Evolutionary conservation across 331 rosid species (phyloP).

Genomic region (Malus hybrid): DNA sequence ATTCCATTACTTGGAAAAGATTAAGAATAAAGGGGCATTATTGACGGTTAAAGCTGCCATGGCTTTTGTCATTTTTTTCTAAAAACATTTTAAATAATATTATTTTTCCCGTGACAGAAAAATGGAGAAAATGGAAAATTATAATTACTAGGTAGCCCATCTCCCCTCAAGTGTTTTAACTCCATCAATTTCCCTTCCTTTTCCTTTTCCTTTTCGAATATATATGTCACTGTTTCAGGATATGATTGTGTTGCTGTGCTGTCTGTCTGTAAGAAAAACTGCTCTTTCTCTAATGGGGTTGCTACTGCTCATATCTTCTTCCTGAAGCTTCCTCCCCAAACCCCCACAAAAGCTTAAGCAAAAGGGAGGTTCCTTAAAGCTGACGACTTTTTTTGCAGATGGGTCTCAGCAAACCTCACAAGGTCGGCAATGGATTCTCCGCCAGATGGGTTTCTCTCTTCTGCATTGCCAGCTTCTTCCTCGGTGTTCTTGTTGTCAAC

Average conservation of each 20-base stretch:
- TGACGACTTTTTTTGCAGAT: conserved; percentile 25
- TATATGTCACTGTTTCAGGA: background rate
- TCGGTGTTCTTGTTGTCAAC: conserved; percentile 51
- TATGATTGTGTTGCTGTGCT: background rate
- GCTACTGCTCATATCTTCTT: conserved; percentile 14
- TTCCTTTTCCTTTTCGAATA: background rate
- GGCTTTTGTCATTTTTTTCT: background rate
- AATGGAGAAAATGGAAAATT: too few species aligned
- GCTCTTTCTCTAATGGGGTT: conserved; percentile 5
- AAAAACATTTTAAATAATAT: background rate
- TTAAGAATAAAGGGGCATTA: conserved; percentile 21
- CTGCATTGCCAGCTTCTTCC: conserved; percentile 56
- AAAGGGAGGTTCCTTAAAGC: conserved; percentile 11
- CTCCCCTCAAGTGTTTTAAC: background rate
- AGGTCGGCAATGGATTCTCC: conserved; percentile 44
- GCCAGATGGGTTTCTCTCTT: conserved; percentile 49
- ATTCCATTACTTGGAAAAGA: background rate
- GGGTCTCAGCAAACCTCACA: conserved; percentile 53
- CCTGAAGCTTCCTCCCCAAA: background rate
- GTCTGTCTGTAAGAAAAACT: background rate
- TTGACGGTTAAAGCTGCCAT: conserved; percentile 18
- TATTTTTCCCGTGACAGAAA: conserved; percentile 13
- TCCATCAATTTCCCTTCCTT: background rate
- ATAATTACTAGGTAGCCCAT: too few species aligned
- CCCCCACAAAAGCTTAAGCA: too few species aligned